Percentiles rank a stretch among this genome's conserved stretches.
Evolutionary conservation across 345 rosid genomes (phyloP).

Genomic region (Cardamine resedifolia): DNA sequence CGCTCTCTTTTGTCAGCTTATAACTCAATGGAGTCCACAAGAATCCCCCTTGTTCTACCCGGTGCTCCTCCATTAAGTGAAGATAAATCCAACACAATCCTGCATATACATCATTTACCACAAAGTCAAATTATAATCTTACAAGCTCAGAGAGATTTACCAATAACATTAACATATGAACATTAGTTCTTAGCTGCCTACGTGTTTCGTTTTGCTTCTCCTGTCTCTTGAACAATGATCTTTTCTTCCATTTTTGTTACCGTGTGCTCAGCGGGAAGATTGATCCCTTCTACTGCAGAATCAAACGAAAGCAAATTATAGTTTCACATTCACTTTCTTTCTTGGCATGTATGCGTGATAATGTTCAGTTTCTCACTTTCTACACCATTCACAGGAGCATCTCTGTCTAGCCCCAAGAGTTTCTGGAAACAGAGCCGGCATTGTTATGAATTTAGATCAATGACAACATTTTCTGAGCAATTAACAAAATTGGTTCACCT

Average conservation of each 20-base stretch:
- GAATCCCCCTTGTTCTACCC: slow-evolving; percentile 78
- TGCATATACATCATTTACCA: slow-evolving; percentile 33
- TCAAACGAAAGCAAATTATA: slow-evolving; percentile 18
- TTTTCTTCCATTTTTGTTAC: slow-evolving; percentile 49
- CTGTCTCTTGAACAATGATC: slow-evolving; percentile 48
- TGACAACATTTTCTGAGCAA: not conserved
- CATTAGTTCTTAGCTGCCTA: slow-evolving; percentile 32
- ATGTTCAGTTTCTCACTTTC: slow-evolving; percentile 47
- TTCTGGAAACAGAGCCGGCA: slow-evolving; percentile 42
- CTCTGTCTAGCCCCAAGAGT: slow-evolving; percentile 55
- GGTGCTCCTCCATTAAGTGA: slow-evolving; percentile 81
- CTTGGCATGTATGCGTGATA: not conserved
- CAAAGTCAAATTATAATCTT: not conserved
- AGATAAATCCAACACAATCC: slow-evolving; percentile 70
- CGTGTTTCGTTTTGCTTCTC: slow-evolving; percentile 50
- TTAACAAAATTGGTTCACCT: slow-evolving; percentile 47
- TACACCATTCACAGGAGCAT: slow-evolving; percentile 31
- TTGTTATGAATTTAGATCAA: slow-evolving; percentile 16
- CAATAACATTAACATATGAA: not conserved
- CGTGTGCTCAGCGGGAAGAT: slow-evolving; percentile 54
- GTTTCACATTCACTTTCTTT: not conserved
- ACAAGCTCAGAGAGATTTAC: not conserved
- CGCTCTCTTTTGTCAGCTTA: not conserved
- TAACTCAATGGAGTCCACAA: slow-evolving; percentile 40
- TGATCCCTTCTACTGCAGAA: slow-evolving; percentile 53